Percentiles rank a stretch among this genome's conserved stretches.
These are phyloP conservation scores for Cenchrus americanus DNA, from an alignment of 176 grass and related monocot species.

Conservation along the genomic window DNA sequence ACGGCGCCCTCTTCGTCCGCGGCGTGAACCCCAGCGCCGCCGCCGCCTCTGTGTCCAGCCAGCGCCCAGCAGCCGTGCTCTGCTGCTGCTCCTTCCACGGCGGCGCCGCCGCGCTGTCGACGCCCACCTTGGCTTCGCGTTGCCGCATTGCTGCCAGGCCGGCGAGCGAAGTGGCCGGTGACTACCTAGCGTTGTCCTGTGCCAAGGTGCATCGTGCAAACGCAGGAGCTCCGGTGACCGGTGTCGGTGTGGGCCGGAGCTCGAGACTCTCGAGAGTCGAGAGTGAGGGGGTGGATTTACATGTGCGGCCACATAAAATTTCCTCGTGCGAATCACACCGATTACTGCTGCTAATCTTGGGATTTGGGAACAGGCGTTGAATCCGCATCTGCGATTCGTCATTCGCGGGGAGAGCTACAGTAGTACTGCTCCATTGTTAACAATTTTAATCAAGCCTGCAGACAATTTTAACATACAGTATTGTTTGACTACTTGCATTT, in stretches of 20 bases:
- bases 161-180: not conserved
- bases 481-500: constrained; percentile 19
- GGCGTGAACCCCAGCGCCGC: not conserved
- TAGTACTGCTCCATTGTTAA: not conserved
- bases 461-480: not conserved
- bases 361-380: not conserved
- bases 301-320: not conserved
- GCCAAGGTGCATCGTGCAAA: not conserved
- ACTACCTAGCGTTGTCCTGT: not conserved
- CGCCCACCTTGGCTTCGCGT: constrained; percentile 1
- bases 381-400: not conserved
- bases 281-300: not conserved
- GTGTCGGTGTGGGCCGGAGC: not conserved
- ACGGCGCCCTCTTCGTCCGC: not conserved
- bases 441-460: too few relatives aligned
- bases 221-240: not conserved
- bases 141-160: constrained; percentile 1
- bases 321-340: not conserved
- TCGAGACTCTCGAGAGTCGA: not conserved
- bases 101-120: not conserved
- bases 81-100: not conserved
- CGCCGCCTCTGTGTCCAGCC: not conserved
- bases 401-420: not conserved
- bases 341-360: not conserved
- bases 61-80: not conserved